Conservation (phyloP, 306 rosid genomes). For the Lagenaria siceraria region DNA sequence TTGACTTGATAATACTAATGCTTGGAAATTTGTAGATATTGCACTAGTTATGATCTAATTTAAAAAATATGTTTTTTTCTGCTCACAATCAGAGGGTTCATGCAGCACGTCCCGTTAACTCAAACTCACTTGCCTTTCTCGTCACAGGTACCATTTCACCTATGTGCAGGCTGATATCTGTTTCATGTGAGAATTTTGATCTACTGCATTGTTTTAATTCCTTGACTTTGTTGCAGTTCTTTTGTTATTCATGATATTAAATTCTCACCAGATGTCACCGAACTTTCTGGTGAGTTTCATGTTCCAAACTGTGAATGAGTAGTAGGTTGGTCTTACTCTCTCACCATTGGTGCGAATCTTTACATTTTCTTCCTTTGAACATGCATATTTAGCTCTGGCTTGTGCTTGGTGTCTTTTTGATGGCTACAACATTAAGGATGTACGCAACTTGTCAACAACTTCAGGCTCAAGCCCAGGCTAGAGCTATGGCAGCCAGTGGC, state of each 20-base stretch:
- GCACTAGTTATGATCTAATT: background rate
- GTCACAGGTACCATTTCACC: slow-evolving; percentile 57
- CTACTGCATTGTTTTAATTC: slow-evolving; percentile 1
- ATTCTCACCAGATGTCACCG: slow-evolving; percentile 94
- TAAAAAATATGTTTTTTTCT: background rate
- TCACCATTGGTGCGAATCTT: background rate
- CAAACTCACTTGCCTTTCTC: slow-evolving; percentile 86
- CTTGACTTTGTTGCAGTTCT: slow-evolving; percentile 46
- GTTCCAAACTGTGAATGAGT: slow-evolving; percentile 3
- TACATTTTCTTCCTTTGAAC: background rate
- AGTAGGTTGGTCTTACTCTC: slow-evolving; percentile 1
- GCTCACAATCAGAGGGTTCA: slow-evolving; percentile 44
- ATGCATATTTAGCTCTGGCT: slow-evolving; percentile 61
- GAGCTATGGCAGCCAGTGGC: slow-evolving; percentile 76
- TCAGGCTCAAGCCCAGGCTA: slow-evolving; percentile 95
- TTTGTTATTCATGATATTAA: slow-evolving; percentile 74
- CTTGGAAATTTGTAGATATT: background rate
- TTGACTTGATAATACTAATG: background rate
- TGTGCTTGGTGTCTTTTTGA: slow-evolving; percentile 91
- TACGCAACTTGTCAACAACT: slow-evolving; percentile 97
- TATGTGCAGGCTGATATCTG: background rate
- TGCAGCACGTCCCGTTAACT: slow-evolving; percentile 61
- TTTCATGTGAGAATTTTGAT: background rate
- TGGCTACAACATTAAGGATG: slow-evolving; percentile 95
- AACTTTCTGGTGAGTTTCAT: slow-evolving; percentile 65